phyloP scores from a whole-genome alignment of 768 basidiomycete species.

The Lyophyllum atratum region DNA sequence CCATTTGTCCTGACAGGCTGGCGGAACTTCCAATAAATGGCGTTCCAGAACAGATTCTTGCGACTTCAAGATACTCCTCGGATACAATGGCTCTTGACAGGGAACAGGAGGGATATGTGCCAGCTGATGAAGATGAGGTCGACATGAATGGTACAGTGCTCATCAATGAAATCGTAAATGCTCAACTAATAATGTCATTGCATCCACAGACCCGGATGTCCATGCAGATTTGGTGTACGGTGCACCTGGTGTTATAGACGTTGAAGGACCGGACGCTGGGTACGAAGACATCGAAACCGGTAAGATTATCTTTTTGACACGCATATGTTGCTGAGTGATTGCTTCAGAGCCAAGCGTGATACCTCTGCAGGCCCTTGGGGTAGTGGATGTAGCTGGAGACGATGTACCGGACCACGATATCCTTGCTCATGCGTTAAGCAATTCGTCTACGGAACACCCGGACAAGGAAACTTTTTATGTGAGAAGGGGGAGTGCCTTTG shows the following conservation, averaged over 20 bases:
- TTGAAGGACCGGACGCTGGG: too few relatives aligned
- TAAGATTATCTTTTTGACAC: too few relatives aligned
- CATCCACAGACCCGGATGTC: too few relatives aligned
- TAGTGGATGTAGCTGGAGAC: neutral
- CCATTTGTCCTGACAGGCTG: conserved; percentile 20
- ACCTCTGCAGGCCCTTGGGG: neutral
- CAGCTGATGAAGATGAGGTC: too few relatives aligned
- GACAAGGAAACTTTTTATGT: neutral
- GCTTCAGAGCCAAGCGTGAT: neutral
- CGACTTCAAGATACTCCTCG: conserved; percentile 13
- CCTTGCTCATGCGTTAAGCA: neutral
- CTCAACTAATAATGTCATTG: too few relatives aligned
- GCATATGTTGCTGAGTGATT: too few relatives aligned
- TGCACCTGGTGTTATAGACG: too few relatives aligned
- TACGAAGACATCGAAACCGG: too few relatives aligned
- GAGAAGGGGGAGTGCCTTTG: neutral
- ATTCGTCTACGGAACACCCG: neutral
- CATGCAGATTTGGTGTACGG: too few relatives aligned
- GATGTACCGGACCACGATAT: neutral
- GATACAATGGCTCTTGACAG: conserved; percentile 17
- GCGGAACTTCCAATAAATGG: conserved; percentile 29
- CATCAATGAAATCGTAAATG: too few relatives aligned
- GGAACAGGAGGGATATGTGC: conserved; percentile 35
- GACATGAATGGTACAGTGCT: too few relatives aligned
- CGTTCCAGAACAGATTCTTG: conserved; percentile 30